These are phyloP conservation scores for Musa acuminata DNA, from an alignment of 176 grass and related monocot genomes.

Conservation along the genomic window DNA sequence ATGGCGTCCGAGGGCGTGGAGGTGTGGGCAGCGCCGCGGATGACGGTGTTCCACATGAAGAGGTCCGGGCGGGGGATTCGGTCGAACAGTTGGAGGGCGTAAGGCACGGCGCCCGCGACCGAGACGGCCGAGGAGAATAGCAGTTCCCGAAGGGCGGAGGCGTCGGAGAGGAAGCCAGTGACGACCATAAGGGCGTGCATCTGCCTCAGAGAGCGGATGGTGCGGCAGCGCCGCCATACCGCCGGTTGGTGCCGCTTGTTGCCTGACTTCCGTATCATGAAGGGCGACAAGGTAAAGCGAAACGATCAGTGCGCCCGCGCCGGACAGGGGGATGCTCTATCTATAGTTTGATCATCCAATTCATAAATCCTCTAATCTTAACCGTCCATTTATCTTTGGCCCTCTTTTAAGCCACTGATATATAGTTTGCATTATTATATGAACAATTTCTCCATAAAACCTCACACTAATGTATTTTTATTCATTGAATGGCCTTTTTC, in stretches of 20 bases:
- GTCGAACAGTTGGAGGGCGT: conserved; percentile 71
- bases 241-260: conserved; percentile 43
- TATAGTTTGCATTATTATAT: too few species aligned
- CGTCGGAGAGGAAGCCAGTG: conserved; percentile 55
- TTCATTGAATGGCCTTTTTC: too few species aligned
- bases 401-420: too few species aligned
- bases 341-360: too few species aligned
- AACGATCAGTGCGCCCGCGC: neutral
- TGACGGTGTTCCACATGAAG: conserved; percentile 93
- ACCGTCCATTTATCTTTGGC: too few species aligned
- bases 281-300: neutral
- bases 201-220: conserved; percentile 60
- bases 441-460: too few species aligned
- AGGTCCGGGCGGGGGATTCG: conserved; percentile 56
- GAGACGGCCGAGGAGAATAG: conserved; percentile 44
- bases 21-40: conserved; percentile 53
- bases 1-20: conserved; percentile 43
- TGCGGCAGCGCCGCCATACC: conserved; percentile 55
- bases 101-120: conserved; percentile 34
- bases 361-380: too few species aligned
- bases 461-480: too few species aligned
- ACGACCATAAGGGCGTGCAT: conserved; percentile 62
- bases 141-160: conserved; percentile 59
- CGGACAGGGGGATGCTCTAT: too few species aligned
- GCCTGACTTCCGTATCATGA: conserved; percentile 63